Conservation (phyloP, 306 rosid species). For the Medicago lupulina region DNA sequence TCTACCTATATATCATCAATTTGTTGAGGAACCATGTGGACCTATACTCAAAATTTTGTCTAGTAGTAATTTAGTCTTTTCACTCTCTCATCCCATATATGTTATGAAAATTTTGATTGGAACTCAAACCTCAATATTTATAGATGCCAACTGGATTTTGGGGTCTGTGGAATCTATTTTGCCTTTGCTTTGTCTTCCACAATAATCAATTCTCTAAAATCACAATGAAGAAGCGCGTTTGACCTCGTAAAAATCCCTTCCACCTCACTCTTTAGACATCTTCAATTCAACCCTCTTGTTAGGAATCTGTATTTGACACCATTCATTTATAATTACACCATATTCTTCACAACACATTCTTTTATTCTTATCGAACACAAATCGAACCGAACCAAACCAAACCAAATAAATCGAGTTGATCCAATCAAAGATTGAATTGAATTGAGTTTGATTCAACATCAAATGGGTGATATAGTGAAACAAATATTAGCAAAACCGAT, state of each 20-base stretch:
- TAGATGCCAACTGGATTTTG: too few relatives aligned
- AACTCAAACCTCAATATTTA: too few relatives aligned
- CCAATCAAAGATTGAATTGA: not conserved
- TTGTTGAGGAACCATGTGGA: not conserved
- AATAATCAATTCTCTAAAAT: not conserved
- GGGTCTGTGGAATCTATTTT: too few relatives aligned
- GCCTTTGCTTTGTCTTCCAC: not conserved
- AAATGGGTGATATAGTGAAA: conserved; percentile 18
- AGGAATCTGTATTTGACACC: not conserved
- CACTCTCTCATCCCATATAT: too few relatives aligned
- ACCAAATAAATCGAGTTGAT: not conserved
- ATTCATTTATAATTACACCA: not conserved
- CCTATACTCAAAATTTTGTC: not conserved
- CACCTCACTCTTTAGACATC: too few relatives aligned
- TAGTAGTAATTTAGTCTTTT: too few relatives aligned
- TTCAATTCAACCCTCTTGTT: not conserved
- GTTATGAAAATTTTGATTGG: too few relatives aligned
- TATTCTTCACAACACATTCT: not conserved
- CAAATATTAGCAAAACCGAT: conserved; percentile 62
- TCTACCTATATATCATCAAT: too few relatives aligned
- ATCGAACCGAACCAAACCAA: too few relatives aligned
- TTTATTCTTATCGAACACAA: not conserved
- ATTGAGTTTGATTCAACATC: not conserved
- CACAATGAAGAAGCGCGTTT: not conserved
- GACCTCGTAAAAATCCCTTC: conserved; percentile 8